Base-by-base conservation (phyloP, 768 basidiomycete species). In the Pisolithus orientalis region DNA sequence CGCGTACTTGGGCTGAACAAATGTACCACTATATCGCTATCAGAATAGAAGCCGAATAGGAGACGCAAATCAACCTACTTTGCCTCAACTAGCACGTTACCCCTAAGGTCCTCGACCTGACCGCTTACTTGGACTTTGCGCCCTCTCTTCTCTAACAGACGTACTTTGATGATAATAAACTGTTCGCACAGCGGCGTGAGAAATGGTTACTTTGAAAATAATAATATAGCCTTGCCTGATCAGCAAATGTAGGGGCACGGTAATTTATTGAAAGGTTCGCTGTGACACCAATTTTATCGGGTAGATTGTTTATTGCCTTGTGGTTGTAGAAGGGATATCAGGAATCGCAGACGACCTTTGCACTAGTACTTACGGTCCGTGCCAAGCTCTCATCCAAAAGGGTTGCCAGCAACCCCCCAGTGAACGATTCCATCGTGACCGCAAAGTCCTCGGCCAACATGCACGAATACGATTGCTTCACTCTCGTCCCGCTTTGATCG, bases 381-480 rank as follows among this genome's bases (percentile, higher is more conserved):
- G 85, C 85, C 40, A 96, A 64, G 14, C 76, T 75, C 74, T 99
- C 95, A 57, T 99, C 95, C 51, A 96, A 65, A 16, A 98, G 67
- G 2, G 93, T 96, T 38, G 94, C 92, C 17, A 98, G 73, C 53
- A 98, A 61, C 1, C 95, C 95, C 0, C 95, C 95, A n/a, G 60
- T 99, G 95, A 3, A 97, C 72, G 55, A 99, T 93, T 0, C 95
- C 95, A 68, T 95, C 93, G 56, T 95, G 87, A 4, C 90, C 94
- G 62, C 95, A 98, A 48, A 98, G 56, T 2, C 85, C 88, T 39
- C 88, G 71, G 1, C 95, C 95, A 2, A 96, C 73, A 60, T 97
- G 95, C 1, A 94, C 51, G 53, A 96, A 72, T 5, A 82, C 74
- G 27, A 83, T 62, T 9, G 80, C 80, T 69, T 92, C 90, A 10